Conservation (phyloP, 257 asterid genomes). For the Orobanche coerulescens region DNA sequence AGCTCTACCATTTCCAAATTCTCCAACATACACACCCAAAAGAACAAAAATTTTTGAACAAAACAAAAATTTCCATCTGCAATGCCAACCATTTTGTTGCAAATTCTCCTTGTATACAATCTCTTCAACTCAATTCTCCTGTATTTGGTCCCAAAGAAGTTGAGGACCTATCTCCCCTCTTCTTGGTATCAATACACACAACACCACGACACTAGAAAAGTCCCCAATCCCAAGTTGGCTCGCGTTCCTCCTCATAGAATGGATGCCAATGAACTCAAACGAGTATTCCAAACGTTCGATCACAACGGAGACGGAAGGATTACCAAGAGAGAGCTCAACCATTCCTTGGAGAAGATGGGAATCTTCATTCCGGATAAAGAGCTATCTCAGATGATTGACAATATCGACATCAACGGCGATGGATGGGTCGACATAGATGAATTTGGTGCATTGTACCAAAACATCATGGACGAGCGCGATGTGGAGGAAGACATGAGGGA, state of each 20-base stretch:
- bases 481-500: slow-evolving; percentile 53
- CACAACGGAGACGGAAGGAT: slow-evolving; percentile 55
- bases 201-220: slow-evolving; percentile 16
- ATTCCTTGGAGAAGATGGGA: slow-evolving; percentile 58
- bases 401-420: slow-evolving; percentile 41
- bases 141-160: slow-evolving; percentile 43
- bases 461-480: slow-evolving; percentile 43
- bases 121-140: slow-evolving; percentile 32
- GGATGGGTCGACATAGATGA: slow-evolving; percentile 56
- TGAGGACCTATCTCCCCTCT: slow-evolving; percentile 35
- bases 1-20: slow-evolving; percentile 20
- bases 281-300: slow-evolving; percentile 52
- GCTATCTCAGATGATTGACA: slow-evolving; percentile 38
- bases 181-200: slow-evolving; percentile 31
- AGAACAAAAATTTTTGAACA: not conserved
- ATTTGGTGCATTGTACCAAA: slow-evolving; percentile 38
- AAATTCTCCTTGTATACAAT: slow-evolving; percentile 32
- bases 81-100: slow-evolving; percentile 36
- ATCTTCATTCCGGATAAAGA: slow-evolving; percentile 44
- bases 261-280: slow-evolving; percentile 41
- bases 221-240: not conserved
- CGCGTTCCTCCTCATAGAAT: slow-evolving; percentile 19
- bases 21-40: slow-evolving; percentile 4
- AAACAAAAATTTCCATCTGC: not conserved
- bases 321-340: slow-evolving; percentile 42